Evolutionary conservation across 2,329 filamentous ascomycete genomes (phyloP), one percentile per base, ranked within the genome.

Genomic region (Elsinoe perseae): DNA sequence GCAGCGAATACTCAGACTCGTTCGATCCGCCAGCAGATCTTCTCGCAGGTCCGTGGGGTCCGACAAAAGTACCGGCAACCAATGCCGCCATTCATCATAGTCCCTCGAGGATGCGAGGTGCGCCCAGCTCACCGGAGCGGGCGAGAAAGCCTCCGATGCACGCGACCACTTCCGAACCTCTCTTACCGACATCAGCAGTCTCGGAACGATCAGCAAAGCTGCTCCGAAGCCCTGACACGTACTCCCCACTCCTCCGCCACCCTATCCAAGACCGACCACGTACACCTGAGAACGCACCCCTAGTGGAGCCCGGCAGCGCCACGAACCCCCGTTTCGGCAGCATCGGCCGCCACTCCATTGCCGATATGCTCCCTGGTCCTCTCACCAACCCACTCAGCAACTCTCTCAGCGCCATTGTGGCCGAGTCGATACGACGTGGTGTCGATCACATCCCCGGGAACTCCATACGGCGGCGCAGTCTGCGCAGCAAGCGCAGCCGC

Each of bases 381-480:
- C 69, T 86, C 3, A 75, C 83, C 1, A 78, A 79, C 27, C 81
- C 84, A 0, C 72, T 86, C 1, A 82, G 79, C 1, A 78, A 77
- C 1, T 79, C 78, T 0, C 72, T 87, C 14, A 81, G 76, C 12
- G 83, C 79, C 1, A 79, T 86, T 48, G 81, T 86, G 4, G 83
- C 82, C 7, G 83, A 86, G 60, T 78, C 81, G 20, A 72, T 85
- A 23, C 77, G 82, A n/a, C 77, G 80, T 14, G 79, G 80, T 12
- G 73, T 80, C 16, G 65, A 68, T 10, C 59, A 57, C 16, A 58
- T 60, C 10, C 61, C 63, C n/a, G 30, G 56, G 46, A n/a, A 12
- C 14, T 54, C 40, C 2, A 30, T 56, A 2, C 23, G 53, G 7
- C 53, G 53, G n/a, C 38, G 42, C 1, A 56, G 53, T 36, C 53